These are phyloP conservation scores for Nymphaea colorata DNA, from an alignment of 164 flowering plant genomes.

Conservation along the genomic window DNA sequence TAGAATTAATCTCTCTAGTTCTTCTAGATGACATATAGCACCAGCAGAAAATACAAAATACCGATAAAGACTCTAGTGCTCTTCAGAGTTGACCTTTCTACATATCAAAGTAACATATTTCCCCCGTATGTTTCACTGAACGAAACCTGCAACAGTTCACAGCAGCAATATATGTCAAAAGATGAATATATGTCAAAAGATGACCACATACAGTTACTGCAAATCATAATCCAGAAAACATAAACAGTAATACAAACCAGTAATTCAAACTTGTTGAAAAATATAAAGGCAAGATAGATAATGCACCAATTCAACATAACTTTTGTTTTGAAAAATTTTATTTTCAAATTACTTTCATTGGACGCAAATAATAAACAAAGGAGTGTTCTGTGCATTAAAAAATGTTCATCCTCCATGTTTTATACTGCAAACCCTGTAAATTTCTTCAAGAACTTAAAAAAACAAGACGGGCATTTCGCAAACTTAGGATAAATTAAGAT, in stretches of 20 bases:
- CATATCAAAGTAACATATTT: constrained; percentile 22
- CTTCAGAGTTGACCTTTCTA: not conserved
- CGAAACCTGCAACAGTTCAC: constrained; percentile 31
- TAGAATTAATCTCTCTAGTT: not conserved
- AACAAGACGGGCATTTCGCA: too few species aligned
- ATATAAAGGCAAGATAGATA: not conserved
- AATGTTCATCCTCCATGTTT: too few species aligned
- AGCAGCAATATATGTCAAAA: not conserved
- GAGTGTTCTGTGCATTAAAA: too few species aligned
- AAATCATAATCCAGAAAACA: not conserved
- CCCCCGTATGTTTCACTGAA: constrained; percentile 72
- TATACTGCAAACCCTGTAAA: too few species aligned
- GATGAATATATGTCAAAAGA: not conserved
- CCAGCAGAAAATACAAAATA: not conserved
- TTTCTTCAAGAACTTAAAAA: too few species aligned
- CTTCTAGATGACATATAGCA: not conserved
- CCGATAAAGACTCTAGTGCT: not conserved
- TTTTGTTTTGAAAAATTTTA: too few species aligned
- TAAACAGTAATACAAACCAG: not conserved
- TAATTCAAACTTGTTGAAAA: not conserved
- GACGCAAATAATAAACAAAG: too few species aligned
- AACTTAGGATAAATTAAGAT: too few species aligned
- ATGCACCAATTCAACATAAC: not conserved
- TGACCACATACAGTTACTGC: not conserved
- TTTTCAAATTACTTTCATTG: too few species aligned